These are phyloP conservation scores for Allantophomopsis lycopodina DNA, from an alignment of 2,329 filamentous ascomycete genomes.

Conservation along the genomic window DNA sequence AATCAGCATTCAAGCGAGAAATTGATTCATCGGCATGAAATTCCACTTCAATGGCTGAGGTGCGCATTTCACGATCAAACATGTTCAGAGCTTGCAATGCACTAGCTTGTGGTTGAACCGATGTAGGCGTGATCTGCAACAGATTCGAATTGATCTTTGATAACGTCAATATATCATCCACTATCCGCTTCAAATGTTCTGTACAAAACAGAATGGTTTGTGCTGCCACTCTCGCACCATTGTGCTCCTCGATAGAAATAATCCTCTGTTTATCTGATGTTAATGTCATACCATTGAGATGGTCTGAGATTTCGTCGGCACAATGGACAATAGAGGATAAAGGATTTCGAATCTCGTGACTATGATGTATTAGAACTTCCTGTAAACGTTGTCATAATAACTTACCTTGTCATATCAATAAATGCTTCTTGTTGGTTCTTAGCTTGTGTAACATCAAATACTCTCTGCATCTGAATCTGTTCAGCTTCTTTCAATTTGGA, in stretches of 20 bases:
- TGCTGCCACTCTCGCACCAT: constrained; percentile 54
- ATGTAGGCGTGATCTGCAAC: constrained; percentile 55
- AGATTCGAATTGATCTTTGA: constrained; percentile 65
- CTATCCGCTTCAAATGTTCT: constrained; percentile 65
- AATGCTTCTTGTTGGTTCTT: constrained; percentile 67
- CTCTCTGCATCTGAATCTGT: constrained; percentile 26
- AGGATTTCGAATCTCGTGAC: constrained; percentile 61
- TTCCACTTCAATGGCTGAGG: constrained; percentile 51
- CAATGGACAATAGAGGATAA: constrained; percentile 62
- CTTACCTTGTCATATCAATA: constrained; percentile 31
- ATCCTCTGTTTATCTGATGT: background rate
- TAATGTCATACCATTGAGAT: background rate
- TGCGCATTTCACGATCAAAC: constrained; percentile 62
- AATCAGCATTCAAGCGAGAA: constrained; percentile 40
- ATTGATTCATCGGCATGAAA: constrained; percentile 51
- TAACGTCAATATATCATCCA: constrained; percentile 58
- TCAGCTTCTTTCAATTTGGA: constrained; percentile 10
- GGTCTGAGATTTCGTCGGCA: constrained; percentile 34
- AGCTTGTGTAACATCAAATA: constrained; percentile 36
- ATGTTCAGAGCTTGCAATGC: constrained; percentile 58
- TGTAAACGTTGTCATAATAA: no score
- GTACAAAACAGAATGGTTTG: constrained; percentile 67
- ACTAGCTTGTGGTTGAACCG: constrained; percentile 51
- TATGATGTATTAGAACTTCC: background rate
- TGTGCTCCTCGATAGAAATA: constrained; percentile 21